Evolutionary conservation across 2,329 filamentous ascomycete genomes (phyloP).

Genomic region (Colletotrichum paranaense): DNA sequence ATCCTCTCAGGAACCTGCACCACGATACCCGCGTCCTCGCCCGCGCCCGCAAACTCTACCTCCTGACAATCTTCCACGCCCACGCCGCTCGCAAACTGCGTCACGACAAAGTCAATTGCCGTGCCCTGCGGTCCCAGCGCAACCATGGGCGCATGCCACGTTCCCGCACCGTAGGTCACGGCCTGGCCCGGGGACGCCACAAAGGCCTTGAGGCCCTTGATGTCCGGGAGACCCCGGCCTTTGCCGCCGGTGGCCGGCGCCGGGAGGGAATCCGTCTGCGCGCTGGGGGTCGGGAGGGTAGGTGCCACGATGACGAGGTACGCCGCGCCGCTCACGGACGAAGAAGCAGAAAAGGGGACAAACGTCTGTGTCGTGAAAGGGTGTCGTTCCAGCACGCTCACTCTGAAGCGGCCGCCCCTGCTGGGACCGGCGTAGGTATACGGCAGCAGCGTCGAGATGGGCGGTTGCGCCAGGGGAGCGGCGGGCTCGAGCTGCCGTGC

Average conservation of each 20-base stretch:
- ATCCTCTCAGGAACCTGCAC: conserved; percentile 45
- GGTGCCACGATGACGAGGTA: conserved; percentile 94
- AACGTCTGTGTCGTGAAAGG: conserved; percentile 97
- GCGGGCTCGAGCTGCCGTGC: conserved; percentile 63
- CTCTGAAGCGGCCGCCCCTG: conserved; percentile 60
- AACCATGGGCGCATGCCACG: conserved; percentile 97
- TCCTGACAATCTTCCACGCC: conserved; percentile 90
- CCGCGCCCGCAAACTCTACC: conserved; percentile 56
- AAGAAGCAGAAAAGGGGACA: conserved; percentile 72
- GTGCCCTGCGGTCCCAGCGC: conserved; percentile 72
- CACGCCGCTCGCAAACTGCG: conserved; percentile 89
- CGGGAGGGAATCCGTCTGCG: conserved; percentile 55
- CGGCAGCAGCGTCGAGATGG: conserved; percentile 34
- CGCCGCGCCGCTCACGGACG: conserved; percentile 45
- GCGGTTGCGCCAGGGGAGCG: conserved; percentile 2
- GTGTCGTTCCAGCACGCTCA: conserved; percentile 87
- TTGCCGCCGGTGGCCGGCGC: conserved; percentile 12
- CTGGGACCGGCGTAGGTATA: conserved; percentile 28
- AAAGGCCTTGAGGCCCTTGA: conserved; percentile 79
- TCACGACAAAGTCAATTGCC: conserved; percentile 86
- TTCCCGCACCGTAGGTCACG: conserved; percentile 91
- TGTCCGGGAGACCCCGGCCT: conserved; percentile 77
- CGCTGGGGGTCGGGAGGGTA: conserved; percentile 60
- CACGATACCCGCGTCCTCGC: conserved; percentile 53
- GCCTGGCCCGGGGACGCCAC: conserved; percentile 82